Conservation (phyloP, 2,329 filamentous ascomycete species). For the Davidsoniella eucalypti region DNA sequence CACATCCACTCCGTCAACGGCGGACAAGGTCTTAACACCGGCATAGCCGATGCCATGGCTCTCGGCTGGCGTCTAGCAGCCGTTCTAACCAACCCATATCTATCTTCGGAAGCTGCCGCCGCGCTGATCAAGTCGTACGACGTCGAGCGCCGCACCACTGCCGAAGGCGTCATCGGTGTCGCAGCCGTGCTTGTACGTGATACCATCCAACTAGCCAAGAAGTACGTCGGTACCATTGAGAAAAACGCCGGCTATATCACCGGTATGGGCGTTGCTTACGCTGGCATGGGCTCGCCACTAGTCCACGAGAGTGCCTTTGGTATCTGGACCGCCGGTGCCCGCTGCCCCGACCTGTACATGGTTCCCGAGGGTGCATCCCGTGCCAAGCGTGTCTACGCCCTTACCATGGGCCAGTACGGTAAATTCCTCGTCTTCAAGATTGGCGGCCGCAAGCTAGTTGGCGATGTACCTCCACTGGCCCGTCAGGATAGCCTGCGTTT, state of each 20-base stretch:
- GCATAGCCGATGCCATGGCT: constrained; percentile 38
- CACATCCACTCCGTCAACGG: constrained; percentile 40
- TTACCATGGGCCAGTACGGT: constrained; percentile 18
- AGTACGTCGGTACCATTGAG: constrained; percentile 31
- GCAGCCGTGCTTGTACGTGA: constrained; percentile 30
- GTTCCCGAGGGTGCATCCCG: constrained; percentile 9
- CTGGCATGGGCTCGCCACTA: constrained; percentile 20
- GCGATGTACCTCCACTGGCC: neutral
- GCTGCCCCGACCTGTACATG: constrained; percentile 24
- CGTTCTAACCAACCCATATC: constrained; percentile 16
- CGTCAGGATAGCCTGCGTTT: neutral
- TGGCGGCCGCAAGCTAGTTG: constrained; percentile 5
- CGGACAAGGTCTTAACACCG: constrained; percentile 42
- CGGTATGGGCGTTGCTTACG: constrained; percentile 27
- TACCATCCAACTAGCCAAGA: constrained; percentile 26
- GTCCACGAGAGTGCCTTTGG: constrained; percentile 20
- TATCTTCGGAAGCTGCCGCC: constrained; percentile 15
- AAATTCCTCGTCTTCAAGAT: constrained; percentile 18
- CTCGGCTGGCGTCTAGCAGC: constrained; percentile 34
- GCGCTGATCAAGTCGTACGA: constrained; percentile 28
- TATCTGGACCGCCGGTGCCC: constrained; percentile 23
- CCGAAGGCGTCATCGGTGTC: constrained; percentile 29
- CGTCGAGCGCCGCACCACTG: constrained; percentile 26
- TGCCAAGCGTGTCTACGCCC: constrained; percentile 19
- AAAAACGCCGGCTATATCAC: constrained; percentile 32